phyloP scores from a whole-genome alignment of 176 grass and related monocot genomes.

The Juncus inflexus region DNA sequence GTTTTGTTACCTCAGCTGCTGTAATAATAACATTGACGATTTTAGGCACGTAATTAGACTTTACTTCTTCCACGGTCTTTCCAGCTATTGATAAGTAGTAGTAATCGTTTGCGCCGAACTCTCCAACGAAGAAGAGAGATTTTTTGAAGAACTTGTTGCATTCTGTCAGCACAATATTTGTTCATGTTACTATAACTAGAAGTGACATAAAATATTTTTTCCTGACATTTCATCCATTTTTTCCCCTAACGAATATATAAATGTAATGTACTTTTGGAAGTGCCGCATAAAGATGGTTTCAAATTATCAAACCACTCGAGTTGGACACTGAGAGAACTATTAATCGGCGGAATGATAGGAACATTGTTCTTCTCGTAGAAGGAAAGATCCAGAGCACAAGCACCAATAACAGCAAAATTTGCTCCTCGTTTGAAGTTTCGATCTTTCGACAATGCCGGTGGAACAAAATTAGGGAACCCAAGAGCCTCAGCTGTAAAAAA shows the following conservation, averaged over 20 bases:
- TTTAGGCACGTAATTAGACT: slow-evolving; percentile 28
- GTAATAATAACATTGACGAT: slow-evolving; percentile 42
- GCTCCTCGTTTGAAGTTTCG: slow-evolving; percentile 31
- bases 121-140: slow-evolving; percentile 54
- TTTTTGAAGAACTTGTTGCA: slow-evolving; percentile 30
- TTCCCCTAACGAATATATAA: background rate
- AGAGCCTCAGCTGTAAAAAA: slow-evolving; percentile 42
- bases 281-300: slow-evolving; percentile 25
- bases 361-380: slow-evolving; percentile 43
- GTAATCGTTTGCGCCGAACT: slow-evolving; percentile 58
- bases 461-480: slow-evolving; percentile 32
- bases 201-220: background rate
- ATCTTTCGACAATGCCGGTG: slow-evolving; percentile 28
- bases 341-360: slow-evolving; percentile 38
- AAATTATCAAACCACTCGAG: slow-evolving; percentile 39
- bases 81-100: slow-evolving; percentile 29
- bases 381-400: slow-evolving; percentile 39
- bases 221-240: too few species aligned
- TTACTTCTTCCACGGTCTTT: slow-evolving; percentile 33
- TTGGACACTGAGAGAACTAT: slow-evolving; percentile 52
- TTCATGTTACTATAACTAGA: background rate
- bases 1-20: slow-evolving; percentile 38
- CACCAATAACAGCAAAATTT: slow-evolving; percentile 61
- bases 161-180: slow-evolving; percentile 11
- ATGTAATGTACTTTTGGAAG: background rate